Evolutionary conservation across 2,329 filamentous ascomycete genomes (phyloP).

Genomic region (Zelopaecilomyces penicillatus): DNA sequence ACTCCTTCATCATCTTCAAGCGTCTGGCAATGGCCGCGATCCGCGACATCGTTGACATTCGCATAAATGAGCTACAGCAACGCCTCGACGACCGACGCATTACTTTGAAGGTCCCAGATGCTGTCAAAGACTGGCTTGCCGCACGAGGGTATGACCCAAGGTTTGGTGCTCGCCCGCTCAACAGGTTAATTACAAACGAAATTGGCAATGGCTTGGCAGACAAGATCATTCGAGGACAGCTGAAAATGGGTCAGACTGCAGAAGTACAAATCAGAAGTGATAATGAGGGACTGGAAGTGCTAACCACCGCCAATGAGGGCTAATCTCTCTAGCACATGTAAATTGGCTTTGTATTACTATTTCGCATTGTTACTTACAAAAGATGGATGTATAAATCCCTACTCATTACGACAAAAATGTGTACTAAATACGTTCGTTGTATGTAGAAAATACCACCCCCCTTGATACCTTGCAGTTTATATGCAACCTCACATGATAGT

Average conservation of each 20-base stretch:
- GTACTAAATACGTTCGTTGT: too few species aligned
- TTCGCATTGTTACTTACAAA: too few species aligned
- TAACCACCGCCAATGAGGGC: constrained; percentile 11
- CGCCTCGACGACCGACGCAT: constrained; percentile 83
- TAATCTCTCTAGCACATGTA: neutral
- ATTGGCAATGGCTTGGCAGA: constrained; percentile 85
- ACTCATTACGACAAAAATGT: too few species aligned
- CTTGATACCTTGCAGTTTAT: too few species aligned
- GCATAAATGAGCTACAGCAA: constrained; percentile 72
- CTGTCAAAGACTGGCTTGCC: constrained; percentile 79
- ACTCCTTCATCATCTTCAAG: constrained; percentile 96
- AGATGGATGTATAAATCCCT: too few species aligned
- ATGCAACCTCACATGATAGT: too few species aligned
- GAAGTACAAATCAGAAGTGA: constrained; percentile 60
- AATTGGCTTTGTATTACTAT: too few species aligned
- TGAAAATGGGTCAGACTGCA: constrained; percentile 68
- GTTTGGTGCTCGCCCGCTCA: constrained; percentile 84
- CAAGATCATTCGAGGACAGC: constrained; percentile 78
- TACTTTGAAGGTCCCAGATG: constrained; percentile 57
- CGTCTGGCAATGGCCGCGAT: constrained; percentile 70
- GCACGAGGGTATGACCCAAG: constrained; percentile 84
- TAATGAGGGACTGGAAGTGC: constrained; percentile 48
- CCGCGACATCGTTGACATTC: constrained; percentile 88
- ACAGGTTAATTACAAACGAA: constrained; percentile 81
- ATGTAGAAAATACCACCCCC: too few species aligned